A percentile compares a stretch with the other conserved stretches of the same genome.
Evolutionary conservation across 345 rosid species (phyloP).

Genomic region (Clausena lansium): DNA sequence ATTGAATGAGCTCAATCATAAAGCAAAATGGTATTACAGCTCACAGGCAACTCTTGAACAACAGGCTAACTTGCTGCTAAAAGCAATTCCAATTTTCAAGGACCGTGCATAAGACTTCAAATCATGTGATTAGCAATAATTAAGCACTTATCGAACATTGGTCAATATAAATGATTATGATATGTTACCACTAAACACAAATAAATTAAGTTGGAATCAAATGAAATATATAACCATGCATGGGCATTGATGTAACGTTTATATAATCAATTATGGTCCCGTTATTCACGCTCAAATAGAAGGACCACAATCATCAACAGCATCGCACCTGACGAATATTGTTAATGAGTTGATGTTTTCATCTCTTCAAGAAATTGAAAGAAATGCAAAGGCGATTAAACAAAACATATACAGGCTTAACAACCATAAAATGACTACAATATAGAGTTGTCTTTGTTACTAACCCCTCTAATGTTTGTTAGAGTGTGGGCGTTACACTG

Average conservation of each 20-base stretch:
- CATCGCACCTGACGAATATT: conserved; percentile 20
- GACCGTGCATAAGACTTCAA: neutral
- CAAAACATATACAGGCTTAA: neutral
- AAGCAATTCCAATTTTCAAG: conserved; percentile 3
- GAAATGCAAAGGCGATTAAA: neutral
- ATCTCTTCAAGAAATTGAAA: conserved; percentile 27
- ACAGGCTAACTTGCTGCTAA: neutral
- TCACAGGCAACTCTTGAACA: neutral
- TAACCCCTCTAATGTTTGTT: too few species aligned
- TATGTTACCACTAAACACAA: neutral
- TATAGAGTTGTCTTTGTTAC: too few species aligned
- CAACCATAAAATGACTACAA: neutral
- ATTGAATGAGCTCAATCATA: neutral
- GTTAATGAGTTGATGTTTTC: conserved; percentile 13
- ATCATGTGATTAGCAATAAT: conserved; percentile 28
- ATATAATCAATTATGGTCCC: conserved; percentile 26
- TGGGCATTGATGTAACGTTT: neutral
- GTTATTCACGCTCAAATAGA: conserved; percentile 26
- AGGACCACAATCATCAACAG: conserved; percentile 34
- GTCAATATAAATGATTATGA: neutral
- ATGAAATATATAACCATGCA: neutral
- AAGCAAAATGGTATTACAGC: neutral
- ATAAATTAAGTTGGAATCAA: neutral
- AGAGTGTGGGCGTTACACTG: too few species aligned
- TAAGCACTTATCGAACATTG: neutral